phyloP scores from a whole-genome alignment of 2,329 filamentous ascomycete genomes.

The Scedosporium apiospermum region DNA sequence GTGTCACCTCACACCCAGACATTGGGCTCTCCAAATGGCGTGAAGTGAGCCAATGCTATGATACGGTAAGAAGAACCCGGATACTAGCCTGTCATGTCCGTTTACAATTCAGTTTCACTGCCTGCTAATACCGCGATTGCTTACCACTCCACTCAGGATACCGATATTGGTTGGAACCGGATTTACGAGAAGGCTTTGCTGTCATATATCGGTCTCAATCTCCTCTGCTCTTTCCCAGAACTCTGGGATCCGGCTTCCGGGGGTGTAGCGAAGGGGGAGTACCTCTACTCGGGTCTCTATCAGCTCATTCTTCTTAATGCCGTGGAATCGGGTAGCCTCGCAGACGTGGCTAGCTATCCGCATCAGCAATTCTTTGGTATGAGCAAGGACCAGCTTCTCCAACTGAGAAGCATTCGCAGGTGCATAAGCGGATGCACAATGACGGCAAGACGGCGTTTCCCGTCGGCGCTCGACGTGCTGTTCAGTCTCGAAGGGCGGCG shows the following conservation, averaged over 20 bases:
- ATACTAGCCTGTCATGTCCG: neutral
- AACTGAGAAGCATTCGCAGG: neutral
- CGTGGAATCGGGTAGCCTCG: conserved; percentile 1
- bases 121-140: no score
- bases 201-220: conserved; percentile 14
- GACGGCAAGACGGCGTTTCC: neutral
- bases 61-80: neutral
- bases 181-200: conserved; percentile 12
- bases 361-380: conserved; percentile 14
- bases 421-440: neutral
- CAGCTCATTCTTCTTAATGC: conserved; percentile 9
- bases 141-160: neutral
- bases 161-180: conserved; percentile 11
- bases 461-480: neutral
- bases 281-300: conserved; percentile 11
- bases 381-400: conserved; percentile 4
- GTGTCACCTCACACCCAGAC: conserved; percentile 10
- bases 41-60: conserved; percentile 5
- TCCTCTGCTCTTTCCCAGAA: conserved; percentile 11
- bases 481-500: neutral
- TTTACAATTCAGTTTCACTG: neutral
- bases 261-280: conserved; percentile 7
- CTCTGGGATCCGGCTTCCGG: conserved; percentile 6
- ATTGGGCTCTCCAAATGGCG: conserved; percentile 10
- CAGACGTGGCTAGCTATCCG: conserved; percentile 8